Base-by-base conservation (phyloP, 371 early-diverging fungal genomes). In the Rhizoclosmatium hyalinum region DNA sequence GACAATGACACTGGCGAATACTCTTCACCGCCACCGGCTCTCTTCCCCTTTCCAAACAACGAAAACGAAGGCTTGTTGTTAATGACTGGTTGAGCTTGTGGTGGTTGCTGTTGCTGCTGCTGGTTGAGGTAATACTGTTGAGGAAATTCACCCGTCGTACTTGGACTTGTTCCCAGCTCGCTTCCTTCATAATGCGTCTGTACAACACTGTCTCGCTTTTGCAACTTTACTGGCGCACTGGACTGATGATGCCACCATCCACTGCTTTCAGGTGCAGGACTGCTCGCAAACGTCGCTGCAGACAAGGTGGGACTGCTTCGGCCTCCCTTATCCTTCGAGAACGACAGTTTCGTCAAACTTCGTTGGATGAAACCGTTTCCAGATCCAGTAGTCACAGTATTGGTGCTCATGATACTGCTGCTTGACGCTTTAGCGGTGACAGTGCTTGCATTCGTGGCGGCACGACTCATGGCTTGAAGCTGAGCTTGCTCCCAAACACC, bases 381-480 rank as follows among this genome's bases (percentile, higher is more conserved):
- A 4, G 47, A 44, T 2, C 64, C 64, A 17, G 41, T 42, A 6
- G 39, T 17, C 8, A 64, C 43, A 56, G 45, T 46, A 19, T 4
- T 42, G 21, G 3, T n/a, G 32, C 58, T 57, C 8, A n/a, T 41
- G 46, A 71, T 71, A 47, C 72, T 71, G 21, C 39, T 43, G 50
- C 50, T 71, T 45, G 62, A 61, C 1, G 72, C 62, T n/a, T 54
- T 50, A 8, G 60, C 47, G 17, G 72, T 61, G 32, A 71, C 72
- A 24, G 32, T 62, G 41, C 72, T 71, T 32, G 55, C 60, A 42
- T 39, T 42, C 14, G 70, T 70, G 46, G 47, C 70, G 2, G 45
- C 72, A 2, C 72, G 72, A 21, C 62, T 55, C 72, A 71, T 71
- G 5, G 72, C 72, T 45, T 71, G 72, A 43, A 71, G 19, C 42